Percentiles rank a stretch among this genome's conserved stretches.
phyloP scores from a whole-genome alignment of 73 alveolate species.

The Halteria grandinella region DNA sequence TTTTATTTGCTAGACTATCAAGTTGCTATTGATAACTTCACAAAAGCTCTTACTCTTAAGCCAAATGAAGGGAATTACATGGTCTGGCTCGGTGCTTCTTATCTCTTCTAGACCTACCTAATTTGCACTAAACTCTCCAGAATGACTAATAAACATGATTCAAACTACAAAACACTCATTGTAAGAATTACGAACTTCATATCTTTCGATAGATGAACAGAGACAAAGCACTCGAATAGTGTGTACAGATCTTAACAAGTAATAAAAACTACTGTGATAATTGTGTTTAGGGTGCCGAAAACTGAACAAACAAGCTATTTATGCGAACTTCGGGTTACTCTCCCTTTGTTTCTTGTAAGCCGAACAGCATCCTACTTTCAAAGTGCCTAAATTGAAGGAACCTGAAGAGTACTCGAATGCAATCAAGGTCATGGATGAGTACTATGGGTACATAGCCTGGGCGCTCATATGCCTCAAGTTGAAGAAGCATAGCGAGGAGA shows the following conservation, averaged over 20 bases:
- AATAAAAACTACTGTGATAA: not conserved
- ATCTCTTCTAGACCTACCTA: not conserved
- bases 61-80: slow-evolving; percentile 5
- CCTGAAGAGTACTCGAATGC: slow-evolving; percentile 28
- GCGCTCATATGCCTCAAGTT: not conserved
- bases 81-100: slow-evolving; percentile 5
- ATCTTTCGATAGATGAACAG: no score
- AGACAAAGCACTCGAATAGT: not conserved
- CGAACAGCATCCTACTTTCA: not conserved
- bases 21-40: not conserved
- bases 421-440: slow-evolving; percentile 15
- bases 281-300: slow-evolving; percentile 1
- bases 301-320: not conserved
- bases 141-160: not conserved
- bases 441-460: slow-evolving; percentile 54
- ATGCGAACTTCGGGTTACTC: slow-evolving; percentile 9
- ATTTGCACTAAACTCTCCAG: not conserved
- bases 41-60: not conserved
- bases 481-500: not conserved
- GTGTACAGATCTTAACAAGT: not conserved
- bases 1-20: slow-evolving; percentile 7
- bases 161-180: not conserved
- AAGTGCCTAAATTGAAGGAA: not conserved
- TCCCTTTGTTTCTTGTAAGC: not conserved
- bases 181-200: no score